These are phyloP conservation scores for Brettanomyces custersianus DNA, from an alignment of 805 yeast species.

Conservation along the genomic window DNA sequence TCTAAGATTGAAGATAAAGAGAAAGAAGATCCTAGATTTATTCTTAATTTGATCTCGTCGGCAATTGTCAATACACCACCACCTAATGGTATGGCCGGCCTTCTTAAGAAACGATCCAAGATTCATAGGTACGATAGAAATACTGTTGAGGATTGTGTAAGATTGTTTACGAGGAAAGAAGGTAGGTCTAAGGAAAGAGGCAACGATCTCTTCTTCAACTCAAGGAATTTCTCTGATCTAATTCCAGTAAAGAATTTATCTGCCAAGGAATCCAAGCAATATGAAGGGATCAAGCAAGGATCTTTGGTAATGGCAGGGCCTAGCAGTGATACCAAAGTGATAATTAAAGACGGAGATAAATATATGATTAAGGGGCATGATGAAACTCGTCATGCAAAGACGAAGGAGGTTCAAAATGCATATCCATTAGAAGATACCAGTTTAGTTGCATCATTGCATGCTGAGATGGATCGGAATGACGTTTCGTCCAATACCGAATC, in stretches of 20 bases:
- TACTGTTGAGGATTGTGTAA: constrained; percentile 78
- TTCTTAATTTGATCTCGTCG: constrained; percentile 78
- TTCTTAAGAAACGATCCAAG: constrained; percentile 59
- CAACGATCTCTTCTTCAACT: constrained; percentile 46
- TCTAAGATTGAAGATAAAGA: constrained; percentile 38
- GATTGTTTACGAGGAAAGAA: constrained; percentile 54
- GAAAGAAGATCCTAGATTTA: constrained; percentile 62
- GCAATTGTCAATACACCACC: constrained; percentile 94
- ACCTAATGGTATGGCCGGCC: constrained; percentile 72
- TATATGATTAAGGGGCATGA: no score
- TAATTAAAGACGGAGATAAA: constrained; percentile 5
- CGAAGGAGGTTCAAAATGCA: constrained; percentile 20
- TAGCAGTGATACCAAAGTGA: constrained; percentile 12
- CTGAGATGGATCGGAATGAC: constrained; percentile 52
- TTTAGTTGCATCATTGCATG: constrained; percentile 61
- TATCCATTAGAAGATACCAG: constrained; percentile 52
- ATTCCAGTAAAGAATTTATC: constrained; percentile 38
- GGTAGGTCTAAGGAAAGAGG: constrained; percentile 36
- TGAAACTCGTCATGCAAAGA: neutral
- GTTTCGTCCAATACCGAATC: constrained; percentile 44
- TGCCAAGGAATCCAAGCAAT: constrained; percentile 6
- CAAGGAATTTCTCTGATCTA: constrained; percentile 66
- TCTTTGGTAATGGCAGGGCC: constrained; percentile 29
- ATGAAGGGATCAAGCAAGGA: constrained; percentile 12
- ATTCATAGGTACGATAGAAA: constrained; percentile 56